Evolutionary conservation across 1,284 basidiomycete genomes (phyloP), one percentile per base, ranked within the genome.

Genomic region (Exobasidium rhododendri): DNA sequence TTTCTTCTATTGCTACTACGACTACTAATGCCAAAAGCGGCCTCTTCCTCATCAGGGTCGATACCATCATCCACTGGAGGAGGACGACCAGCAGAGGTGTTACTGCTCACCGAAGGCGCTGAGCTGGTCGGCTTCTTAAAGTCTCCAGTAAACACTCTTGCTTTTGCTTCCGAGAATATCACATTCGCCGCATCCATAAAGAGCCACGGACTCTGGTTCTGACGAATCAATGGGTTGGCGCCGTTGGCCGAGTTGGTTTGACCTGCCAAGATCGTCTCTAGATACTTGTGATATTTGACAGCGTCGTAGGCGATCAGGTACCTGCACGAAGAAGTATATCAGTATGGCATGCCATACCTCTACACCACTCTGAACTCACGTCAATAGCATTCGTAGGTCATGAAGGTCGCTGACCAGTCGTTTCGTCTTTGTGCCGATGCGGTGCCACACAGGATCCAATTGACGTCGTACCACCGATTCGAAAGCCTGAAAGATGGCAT

Each of bases 381-480:
- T 85, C 51, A 97, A 86, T 1, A 98, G 85, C 49, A 88, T 87
- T 0, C 96, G 85, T 2, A 99, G 84, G 0, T 89, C 90, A 0
- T 88, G 87, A 4, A 99, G 84, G 74, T 98, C 94, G 54, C 85
- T 86, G 4, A 97, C 92, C 11, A 97, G 86, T 66, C 93, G 90
- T 74, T 92, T 93, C 0, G 93, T 98, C 70, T 87, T 89, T 2
- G 90, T 87, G 1, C 92, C 91, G 28, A 97, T 91, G 80, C 92
- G 91, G 80, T 98, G 93, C 96, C 96, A 98, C 3, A 97, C 89
- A 0, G 93, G 86, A 78, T 96, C 91, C 3, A 98, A 86, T 71
- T 93, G 91, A 47, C 88, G 86, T 7, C 94, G 86, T 1, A 97
- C 92, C 57, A 96, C 85, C 24, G 87, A 83, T 74, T 98, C 94